phyloP scores from a whole-genome alignment of 2,329 filamentous ascomycete genomes.

The Claviceps citrina region DNA sequence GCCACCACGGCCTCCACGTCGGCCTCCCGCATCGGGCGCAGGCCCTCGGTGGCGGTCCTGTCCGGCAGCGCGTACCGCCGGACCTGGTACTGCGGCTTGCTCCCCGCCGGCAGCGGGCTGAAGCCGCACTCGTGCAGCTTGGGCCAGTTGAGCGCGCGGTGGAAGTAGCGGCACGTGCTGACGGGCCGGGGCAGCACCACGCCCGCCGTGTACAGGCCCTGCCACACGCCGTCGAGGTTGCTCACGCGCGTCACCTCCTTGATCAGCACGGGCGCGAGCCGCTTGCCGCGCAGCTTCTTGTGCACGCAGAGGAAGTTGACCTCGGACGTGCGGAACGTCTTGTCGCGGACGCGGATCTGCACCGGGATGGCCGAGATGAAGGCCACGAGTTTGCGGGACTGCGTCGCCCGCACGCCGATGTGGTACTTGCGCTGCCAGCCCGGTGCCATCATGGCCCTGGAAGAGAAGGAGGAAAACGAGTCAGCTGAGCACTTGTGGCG shows the following conservation, averaged over 20 bases:
- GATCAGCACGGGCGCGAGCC: slow-evolving; percentile 84
- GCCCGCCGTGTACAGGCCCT: slow-evolving; percentile 91
- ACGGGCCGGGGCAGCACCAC: slow-evolving; percentile 82
- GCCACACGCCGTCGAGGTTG: slow-evolving; percentile 74
- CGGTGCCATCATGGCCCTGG: slow-evolving; percentile 80
- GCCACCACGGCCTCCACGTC: slow-evolving; percentile 64
- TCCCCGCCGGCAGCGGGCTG: slow-evolving; percentile 68
- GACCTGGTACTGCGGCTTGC: slow-evolving; percentile 74
- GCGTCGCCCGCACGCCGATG: slow-evolving; percentile 72
- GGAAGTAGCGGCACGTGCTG: slow-evolving; percentile 88
- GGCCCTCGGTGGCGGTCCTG: slow-evolving; percentile 53
- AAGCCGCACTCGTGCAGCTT: slow-evolving; percentile 93
- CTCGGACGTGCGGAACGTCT: slow-evolving; percentile 64
- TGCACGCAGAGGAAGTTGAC: slow-evolving; percentile 98
- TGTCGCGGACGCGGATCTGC: slow-evolving; percentile 62
- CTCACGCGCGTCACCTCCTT: slow-evolving; percentile 92
- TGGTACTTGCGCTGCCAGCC: slow-evolving; percentile 94
- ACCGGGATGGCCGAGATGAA: slow-evolving; percentile 93
- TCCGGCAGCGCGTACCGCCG: slow-evolving; percentile 73
- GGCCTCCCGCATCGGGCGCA: slow-evolving; percentile 64
- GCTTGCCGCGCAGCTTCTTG: slow-evolving; percentile 90
- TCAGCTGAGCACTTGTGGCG: too few relatives aligned
- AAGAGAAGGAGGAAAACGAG: not conserved
- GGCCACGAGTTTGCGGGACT: slow-evolving; percentile 76
- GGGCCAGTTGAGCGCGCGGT: slow-evolving; percentile 85